Evolutionary conservation across 768 basidiomycete genomes (phyloP).

Genomic region (Tulasnella sp.): DNA sequence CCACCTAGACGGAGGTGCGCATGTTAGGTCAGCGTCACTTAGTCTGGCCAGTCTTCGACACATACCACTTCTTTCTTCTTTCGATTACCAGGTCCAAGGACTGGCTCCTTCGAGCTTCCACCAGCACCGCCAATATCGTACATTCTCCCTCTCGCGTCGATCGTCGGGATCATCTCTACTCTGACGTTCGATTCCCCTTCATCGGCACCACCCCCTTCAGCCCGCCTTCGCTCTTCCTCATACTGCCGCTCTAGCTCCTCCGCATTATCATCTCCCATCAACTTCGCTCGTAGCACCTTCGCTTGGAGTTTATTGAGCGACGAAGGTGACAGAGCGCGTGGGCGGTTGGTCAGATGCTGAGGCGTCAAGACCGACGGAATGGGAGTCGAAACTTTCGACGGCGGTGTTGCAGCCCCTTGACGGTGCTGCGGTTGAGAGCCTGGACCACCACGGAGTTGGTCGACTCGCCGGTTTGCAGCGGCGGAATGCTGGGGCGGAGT

Average conservation of each 20-base stretch:
- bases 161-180: slow-evolving; percentile 81
- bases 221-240: slow-evolving; percentile 52
- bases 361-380: slow-evolving; percentile 91
- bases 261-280: slow-evolving; percentile 77
- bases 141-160: slow-evolving; percentile 76
- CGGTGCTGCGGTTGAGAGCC: neutral
- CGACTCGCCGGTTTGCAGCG: slow-evolving; percentile 51
- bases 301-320: slow-evolving; percentile 85
- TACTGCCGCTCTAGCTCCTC: slow-evolving; percentile 79
- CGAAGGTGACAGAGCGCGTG: slow-evolving; percentile 61
- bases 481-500: slow-evolving; percentile 37
- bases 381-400: slow-evolving; percentile 57
- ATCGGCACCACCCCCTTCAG: slow-evolving; percentile 38
- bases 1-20: slow-evolving; percentile 49
- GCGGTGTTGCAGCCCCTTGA: slow-evolving; percentile 20
- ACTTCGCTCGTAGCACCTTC: slow-evolving; percentile 82
- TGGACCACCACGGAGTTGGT: slow-evolving; percentile 58
- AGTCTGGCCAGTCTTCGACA: neutral
- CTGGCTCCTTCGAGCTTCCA: slow-evolving; percentile 37
- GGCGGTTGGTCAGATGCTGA: slow-evolving; percentile 34
- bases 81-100: slow-evolving; percentile 65
- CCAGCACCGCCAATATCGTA: slow-evolving; percentile 86
- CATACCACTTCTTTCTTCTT: slow-evolving; percentile 70
- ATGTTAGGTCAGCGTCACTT: neutral
- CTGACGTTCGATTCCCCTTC: slow-evolving; percentile 41